Conservation (phyloP, 2,329 filamentous ascomycete genomes). For the Bipolaris victoriae region DNA sequence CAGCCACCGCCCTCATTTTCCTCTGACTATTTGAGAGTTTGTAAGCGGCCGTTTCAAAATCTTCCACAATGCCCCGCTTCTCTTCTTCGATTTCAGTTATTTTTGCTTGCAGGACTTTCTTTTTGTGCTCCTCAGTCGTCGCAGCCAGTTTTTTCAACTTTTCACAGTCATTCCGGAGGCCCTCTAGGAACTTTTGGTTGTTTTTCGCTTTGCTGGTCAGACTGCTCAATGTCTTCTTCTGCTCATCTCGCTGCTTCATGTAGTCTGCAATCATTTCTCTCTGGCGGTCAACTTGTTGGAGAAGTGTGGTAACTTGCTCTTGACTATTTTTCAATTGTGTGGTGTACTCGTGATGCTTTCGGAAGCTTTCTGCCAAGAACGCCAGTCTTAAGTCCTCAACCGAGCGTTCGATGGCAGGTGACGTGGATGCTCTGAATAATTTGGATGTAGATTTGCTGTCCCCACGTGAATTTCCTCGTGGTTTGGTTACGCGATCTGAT, state of each 20-base stretch:
- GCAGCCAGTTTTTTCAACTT: slow-evolving; percentile 21
- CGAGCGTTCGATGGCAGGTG: slow-evolving; percentile 9
- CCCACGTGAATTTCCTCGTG: slow-evolving; percentile 11
- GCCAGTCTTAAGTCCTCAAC: slow-evolving; percentile 17
- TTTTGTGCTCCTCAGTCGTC: slow-evolving; percentile 20
- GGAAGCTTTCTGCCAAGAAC: slow-evolving; percentile 19
- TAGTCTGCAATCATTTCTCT: slow-evolving; percentile 15
- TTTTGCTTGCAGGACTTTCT: slow-evolving; percentile 20
- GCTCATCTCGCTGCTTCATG: slow-evolving; percentile 10
- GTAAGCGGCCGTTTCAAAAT: slow-evolving; percentile 19
- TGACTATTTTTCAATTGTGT: slow-evolving; percentile 7
- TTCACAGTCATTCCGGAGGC: slow-evolving; percentile 38
- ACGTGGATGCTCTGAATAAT: background rate
- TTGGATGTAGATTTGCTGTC: background rate
- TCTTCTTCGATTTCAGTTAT: slow-evolving; percentile 31
- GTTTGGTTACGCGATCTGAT: slow-evolving; percentile 17
- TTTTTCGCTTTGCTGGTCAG: slow-evolving; percentile 25
- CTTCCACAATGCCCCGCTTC: slow-evolving; percentile 21
- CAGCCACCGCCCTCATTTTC: slow-evolving; percentile 19
- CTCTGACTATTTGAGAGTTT: slow-evolving; percentile 19
- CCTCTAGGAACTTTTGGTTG: slow-evolving; percentile 34
- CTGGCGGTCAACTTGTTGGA: slow-evolving; percentile 14
- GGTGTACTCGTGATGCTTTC: slow-evolving; percentile 12
- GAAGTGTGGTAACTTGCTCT: slow-evolving; percentile 17
- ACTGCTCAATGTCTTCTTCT: slow-evolving; percentile 6